Evolutionary conservation across 768 basidiomycete genomes (phyloP).

Genomic region (Pleurotus ostreatus): DNA sequence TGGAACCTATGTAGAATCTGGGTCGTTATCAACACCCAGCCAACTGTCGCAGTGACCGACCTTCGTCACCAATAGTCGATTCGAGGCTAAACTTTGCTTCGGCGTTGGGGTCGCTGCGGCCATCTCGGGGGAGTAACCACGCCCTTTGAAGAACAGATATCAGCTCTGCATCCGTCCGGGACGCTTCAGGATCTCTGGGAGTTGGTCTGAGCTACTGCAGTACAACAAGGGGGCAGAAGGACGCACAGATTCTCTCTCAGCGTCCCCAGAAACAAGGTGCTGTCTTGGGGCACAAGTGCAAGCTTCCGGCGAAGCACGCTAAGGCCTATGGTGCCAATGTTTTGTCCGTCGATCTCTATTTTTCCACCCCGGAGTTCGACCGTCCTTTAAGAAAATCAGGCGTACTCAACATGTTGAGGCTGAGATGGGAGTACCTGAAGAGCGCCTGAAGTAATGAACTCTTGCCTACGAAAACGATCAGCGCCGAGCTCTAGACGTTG

Average conservation of each 20-base stretch:
- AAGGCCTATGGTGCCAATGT: constrained; percentile 52
- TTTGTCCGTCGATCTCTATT: constrained; percentile 54
- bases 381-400: constrained; percentile 30
- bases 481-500: not conserved
- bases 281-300: constrained; percentile 69
- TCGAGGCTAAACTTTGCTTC: constrained; percentile 70
- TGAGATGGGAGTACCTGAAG: constrained; percentile 30
- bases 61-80: constrained; percentile 59
- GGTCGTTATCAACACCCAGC: not conserved
- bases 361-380: constrained; percentile 56
- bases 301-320: constrained; percentile 48
- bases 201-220: constrained; percentile 34
- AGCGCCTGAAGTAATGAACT: constrained; percentile 56
- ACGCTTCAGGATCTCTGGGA: constrained; percentile 47
- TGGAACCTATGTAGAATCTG: constrained; percentile 35
- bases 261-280: constrained; percentile 48
- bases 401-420: not conserved
- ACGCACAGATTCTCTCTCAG: constrained; percentile 44
- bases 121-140: constrained; percentile 53
- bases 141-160: constrained; percentile 59
- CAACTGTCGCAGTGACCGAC: constrained; percentile 20
- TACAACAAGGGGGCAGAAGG: constrained; percentile 38
- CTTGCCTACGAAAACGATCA: constrained; percentile 31
- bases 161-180: constrained; percentile 55
- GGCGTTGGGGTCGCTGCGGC: constrained; percentile 36